Base-by-base conservation (phyloP, 225 moss, liverwort and hornwort genomes). In the Polytrichum commune region DNA sequence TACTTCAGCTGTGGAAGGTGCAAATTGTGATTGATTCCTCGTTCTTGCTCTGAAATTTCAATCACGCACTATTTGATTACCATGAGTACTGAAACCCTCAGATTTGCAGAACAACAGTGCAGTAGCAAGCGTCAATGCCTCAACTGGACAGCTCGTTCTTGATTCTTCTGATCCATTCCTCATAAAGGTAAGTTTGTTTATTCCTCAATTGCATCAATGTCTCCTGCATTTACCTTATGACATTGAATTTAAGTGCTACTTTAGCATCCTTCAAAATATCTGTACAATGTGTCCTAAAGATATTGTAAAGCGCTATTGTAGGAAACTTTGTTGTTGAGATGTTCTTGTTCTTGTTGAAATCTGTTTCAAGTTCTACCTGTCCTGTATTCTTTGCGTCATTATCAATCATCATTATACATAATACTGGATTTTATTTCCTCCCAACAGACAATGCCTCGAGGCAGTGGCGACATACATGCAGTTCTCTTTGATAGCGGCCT, bases 391-490 rank as follows among this genome's bases (percentile, higher is more conserved):
- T 35, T 60, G 7, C 6, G 53, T 25, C 0, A 8, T 6, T 72
- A 27, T 56, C 19, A 64, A 77, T 38, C 29, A 46, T 7, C 18
- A 46, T 46, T 16, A 46, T 46, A 38, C 3, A 3, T 46, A 4
- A 46, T 46, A 46, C 46, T 46, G 46, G 46, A 46, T 46, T 46
- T 46, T 13, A 46, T 46, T 46, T 32, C 65, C 28, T 3, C 28
- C 33, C 65, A 54, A 28, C 81, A 93, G 91, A 91, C 91, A 38
- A 93, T 90, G 81, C 93, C 93, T 27, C 87, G 84, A 77, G 91
- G 93, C 35, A 87, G 85, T 80, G 91, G 93, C 70, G 93, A 91
- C 68, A 91, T 89, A 13, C 91, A 93, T 60, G 80, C 70, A 19
- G 62, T 89, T 54, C 91, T 93, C 58, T 87, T 75, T 29, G 69